Evolutionary conservation across 345 rosid species (phyloP).

Genomic region (Citrus medica): DNA sequence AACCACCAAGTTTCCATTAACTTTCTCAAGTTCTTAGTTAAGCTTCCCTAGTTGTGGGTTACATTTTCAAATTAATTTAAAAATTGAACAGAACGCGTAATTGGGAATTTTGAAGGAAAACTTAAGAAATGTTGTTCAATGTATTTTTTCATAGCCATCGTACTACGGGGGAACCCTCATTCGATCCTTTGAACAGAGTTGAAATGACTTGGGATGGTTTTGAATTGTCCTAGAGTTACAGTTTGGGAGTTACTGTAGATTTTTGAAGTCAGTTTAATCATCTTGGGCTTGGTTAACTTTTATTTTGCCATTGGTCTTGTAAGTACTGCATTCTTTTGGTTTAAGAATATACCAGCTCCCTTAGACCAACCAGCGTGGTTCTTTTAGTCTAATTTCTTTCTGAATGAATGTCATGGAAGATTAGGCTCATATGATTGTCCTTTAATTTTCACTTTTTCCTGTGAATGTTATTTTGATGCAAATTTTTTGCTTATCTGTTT

Average conservation of each 20-base stretch:
- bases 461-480: neutral
- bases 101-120: neutral
- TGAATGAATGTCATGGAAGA: neutral
- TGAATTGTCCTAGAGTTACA: neutral
- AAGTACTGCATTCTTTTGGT: neutral
- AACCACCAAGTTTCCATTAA: neutral
- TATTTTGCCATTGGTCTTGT: neutral
- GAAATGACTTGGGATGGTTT: neutral
- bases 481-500: neutral
- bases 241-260: neutral
- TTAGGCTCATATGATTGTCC: neutral
- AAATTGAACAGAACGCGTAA: neutral
- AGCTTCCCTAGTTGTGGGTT: neutral
- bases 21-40: neutral
- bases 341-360: neutral
- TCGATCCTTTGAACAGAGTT: neutral
- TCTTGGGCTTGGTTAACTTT: neutral
- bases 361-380: neutral
- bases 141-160: neutral
- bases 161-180: neutral
- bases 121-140: neutral
- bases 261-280: neutral
- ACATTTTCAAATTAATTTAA: neutral
- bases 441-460: neutral
- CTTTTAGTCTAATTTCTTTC: neutral